Percentiles rank a stretch among this genome's conserved stretches.
phyloP scores from a whole-genome alignment of 129 eudicot genomes.

The Solidago caesia region DNA sequence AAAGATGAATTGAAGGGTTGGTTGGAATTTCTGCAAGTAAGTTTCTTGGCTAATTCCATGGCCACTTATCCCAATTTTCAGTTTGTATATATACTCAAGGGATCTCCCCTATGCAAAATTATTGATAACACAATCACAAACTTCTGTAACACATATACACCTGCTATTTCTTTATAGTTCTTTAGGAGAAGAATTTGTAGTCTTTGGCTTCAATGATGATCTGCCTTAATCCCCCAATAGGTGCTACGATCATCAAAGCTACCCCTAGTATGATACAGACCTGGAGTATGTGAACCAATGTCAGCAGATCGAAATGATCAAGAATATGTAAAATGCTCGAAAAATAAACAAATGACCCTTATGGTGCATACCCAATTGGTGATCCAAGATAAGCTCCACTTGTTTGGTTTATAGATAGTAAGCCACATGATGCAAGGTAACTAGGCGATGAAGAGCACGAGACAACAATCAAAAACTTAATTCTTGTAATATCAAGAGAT shows the following conservation, averaged over 20 bases:
- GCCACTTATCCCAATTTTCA: conserved; percentile 18
- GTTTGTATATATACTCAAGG: conserved; percentile 10
- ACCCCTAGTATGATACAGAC: conserved; percentile 71
- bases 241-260: conserved; percentile 59
- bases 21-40: conserved; percentile 23
- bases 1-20: conserved; percentile 20
- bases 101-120: conserved; percentile 9
- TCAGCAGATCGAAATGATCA: background rate
- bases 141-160: background rate
- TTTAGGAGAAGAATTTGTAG: conserved; percentile 61
- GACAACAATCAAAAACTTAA: background rate
- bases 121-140: conserved; percentile 10
- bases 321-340: background rate
- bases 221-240: conserved; percentile 77
- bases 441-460: conserved; percentile 35
- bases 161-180: background rate
- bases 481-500: background rate
- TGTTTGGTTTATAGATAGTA: conserved; percentile 63
- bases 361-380: conserved; percentile 60
- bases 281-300: conserved; percentile 35
- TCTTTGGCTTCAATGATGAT: conserved; percentile 63
- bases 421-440: conserved; percentile 94
- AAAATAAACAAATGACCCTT: background rate
- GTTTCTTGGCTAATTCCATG: conserved; percentile 12
- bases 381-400: conserved; percentile 65